Evolutionary conservation across 495 filamentous ascomycete species (phyloP), one percentile per base, ranked within the genome.

Genomic region (Annulohypoxylon stygium): DNA sequence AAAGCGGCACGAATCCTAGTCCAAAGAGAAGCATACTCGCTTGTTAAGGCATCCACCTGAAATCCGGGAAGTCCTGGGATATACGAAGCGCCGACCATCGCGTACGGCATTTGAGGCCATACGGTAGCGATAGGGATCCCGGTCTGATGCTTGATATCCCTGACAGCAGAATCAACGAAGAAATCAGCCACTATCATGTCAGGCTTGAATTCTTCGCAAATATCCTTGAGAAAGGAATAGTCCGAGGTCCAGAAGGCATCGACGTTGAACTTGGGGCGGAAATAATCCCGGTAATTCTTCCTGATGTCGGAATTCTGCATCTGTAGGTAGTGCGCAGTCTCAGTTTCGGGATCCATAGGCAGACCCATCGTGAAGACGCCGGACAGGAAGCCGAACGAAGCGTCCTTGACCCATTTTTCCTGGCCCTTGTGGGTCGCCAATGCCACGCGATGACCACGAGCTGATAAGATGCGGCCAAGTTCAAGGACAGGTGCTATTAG

Each of bases 61-160:
- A 81, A 78, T 33, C 81, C 79, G 0, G 81, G 79, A 4, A 78
- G 67, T n/a, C 82, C 82, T 12, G 79, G 82, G 48, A 83, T 82
- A 30, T 81, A 82, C 11, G 74, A 57, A 23, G 74, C 79, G 2
- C 77, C 71, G 16, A 80, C 37, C 78, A 80, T 81, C 1, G 79
- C 69, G 36, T 67, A 75, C 1, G 83, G 82, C 81, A 80, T 81
- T 33, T 79, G 76, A 1, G 82, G 82, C 75, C 74, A 81, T 7
- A 81, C 66, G 30, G 78, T 75, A 30, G 80, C 78, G 39, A 84
- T 70, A 4, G 82, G 81, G 11, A 82, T 30, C 5, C 75, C 58
- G 57, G 77, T 79, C 61, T 83, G 69, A 20, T 71, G 37, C 11
- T 70, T 59, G 20, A 83, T 78, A 59, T 83, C 82, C 37, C 77